phyloP scores from a whole-genome alignment of 495 filamentous ascomycete genomes.

The Cudoniella acicularis region DNA sequence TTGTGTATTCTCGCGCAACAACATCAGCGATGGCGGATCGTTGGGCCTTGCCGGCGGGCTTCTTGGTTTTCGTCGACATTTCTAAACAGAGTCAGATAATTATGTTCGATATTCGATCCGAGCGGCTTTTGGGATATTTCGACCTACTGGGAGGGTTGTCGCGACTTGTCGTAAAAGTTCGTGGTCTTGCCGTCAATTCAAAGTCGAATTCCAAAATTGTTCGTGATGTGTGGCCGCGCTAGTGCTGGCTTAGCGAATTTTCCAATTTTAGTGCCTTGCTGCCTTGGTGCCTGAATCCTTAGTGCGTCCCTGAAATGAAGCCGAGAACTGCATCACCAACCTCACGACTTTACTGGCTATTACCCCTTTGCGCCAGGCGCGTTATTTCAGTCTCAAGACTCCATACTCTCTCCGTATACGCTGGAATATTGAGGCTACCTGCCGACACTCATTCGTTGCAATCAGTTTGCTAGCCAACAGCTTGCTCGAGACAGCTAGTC shows the following conservation, averaged over 20 bases:
- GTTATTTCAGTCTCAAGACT: not conserved
- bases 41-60: slow-evolving; percentile 63
- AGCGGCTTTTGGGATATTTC: not conserved
- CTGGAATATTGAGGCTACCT: not conserved
- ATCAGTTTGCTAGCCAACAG: not conserved
- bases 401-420: not conserved
- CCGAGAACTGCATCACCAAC: not conserved
- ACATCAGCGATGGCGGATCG: slow-evolving; percentile 97
- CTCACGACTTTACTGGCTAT: not conserved
- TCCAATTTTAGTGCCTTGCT: not conserved
- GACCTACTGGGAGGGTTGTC: slow-evolving; percentile 24
- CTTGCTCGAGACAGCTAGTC: not conserved
- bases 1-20: slow-evolving; percentile 99
- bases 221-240: slow-evolving; percentile 2
- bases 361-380: not conserved
- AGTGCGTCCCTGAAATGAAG: slow-evolving; percentile 1
- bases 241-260: slow-evolving; percentile 2
- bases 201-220: not conserved
- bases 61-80: slow-evolving; percentile 72
- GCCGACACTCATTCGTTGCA: not conserved
- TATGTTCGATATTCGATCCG: not conserved
- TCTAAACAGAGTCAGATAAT: slow-evolving; percentile 35
- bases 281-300: not conserved
- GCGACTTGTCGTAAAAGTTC: slow-evolving; percentile 19
- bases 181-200: not conserved